Evolutionary conservation across 306 rosid species (phyloP).

Genomic region (Trifolium repens): DNA sequence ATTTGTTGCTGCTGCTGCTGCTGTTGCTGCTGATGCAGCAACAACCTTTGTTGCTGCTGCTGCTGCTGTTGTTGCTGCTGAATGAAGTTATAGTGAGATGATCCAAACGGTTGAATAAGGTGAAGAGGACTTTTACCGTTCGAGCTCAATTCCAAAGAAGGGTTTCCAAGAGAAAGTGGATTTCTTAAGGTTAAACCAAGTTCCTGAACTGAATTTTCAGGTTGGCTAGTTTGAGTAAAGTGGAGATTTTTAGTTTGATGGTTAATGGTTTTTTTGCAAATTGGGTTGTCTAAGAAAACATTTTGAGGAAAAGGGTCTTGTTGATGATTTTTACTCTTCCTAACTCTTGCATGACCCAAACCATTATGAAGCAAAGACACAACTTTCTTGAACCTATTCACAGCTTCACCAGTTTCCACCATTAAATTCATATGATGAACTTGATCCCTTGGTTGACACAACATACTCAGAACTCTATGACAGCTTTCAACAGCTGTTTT

Average conservation of each 20-base stretch:
- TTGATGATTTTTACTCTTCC: conserved; percentile 60
- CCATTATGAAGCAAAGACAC: conserved; percentile 75
- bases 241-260: conserved; percentile 51
- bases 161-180: conserved; percentile 60
- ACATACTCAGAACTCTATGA: conserved; percentile 68
- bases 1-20: conserved; percentile 53
- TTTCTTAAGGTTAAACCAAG: conserved; percentile 50
- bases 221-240: conserved; percentile 55
- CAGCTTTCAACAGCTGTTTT: conserved; percentile 84
- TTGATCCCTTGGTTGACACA: conserved; percentile 77
- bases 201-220: conserved; percentile 65
- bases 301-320: conserved; percentile 64
- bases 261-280: conserved; percentile 41
- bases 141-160: conserved; percentile 71
- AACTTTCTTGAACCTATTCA: conserved; percentile 84
- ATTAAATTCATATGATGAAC: conserved; percentile 59
- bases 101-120: conserved; percentile 55
- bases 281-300: conserved; percentile 73
- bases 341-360: conserved; percentile 86
- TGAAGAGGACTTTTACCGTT: conserved; percentile 76
- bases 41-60: conserved; percentile 71
- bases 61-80: conserved; percentile 56
- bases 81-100: conserved; percentile 63
- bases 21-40: conserved; percentile 59
- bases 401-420: conserved; percentile 87